Evolutionary conservation across 2,329 filamentous ascomycete species (phyloP), one percentile per base, ranked within the genome.

Genomic region (Aspergillus ibericus): DNA sequence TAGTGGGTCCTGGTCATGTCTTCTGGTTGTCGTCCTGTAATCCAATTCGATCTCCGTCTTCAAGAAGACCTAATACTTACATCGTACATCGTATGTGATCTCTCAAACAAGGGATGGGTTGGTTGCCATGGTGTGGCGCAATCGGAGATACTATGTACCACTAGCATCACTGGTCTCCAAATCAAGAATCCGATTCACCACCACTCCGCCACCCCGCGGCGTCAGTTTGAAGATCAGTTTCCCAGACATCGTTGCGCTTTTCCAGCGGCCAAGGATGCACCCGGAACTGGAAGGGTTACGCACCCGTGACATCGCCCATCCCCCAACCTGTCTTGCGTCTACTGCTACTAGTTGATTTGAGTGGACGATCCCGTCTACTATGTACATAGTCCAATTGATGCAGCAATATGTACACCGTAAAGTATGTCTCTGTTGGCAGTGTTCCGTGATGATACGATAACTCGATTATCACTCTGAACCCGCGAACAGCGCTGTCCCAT

Each of bases 291-390:
- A 40, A 50, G 46, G 25, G 44, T 56, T 49, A 56, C 34, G 47
- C 53, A 56, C 18, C 20, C 8, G 48, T 56, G 54, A 52, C 54
- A 51, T 56, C 42, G 53, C 50, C 48, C 13, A 16, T 16, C 15
- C 22, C 22, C n/a, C 12, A 16, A 10, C 9, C 44, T 48, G 15
- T 15, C 44, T 15, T 47, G 42, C 42, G 22, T 48, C 25, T 48
- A 29, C 27, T 32, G 16, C 44, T 48, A 29, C 25, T 18, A 29
- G 44, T 20, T 12, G 25, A 29, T 32, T 32, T 16, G 44, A 29
- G 27, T 48, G 9, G 44, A 29, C 25, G 44, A 48, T 48, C 44
- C 27, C 25, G 15, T 47, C 29, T 10, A n/a, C n/a, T n/a, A n/a
- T n/a, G n/a, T n/a, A 32, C 29, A 10, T 10, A 10, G 29, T 32